A percentile compares a stretch with the other conserved stretches of the same genome.
These are phyloP conservation scores for Tremella yokohamensis DNA, from an alignment of 768 basidiomycete genomes.

Conservation along the genomic window DNA sequence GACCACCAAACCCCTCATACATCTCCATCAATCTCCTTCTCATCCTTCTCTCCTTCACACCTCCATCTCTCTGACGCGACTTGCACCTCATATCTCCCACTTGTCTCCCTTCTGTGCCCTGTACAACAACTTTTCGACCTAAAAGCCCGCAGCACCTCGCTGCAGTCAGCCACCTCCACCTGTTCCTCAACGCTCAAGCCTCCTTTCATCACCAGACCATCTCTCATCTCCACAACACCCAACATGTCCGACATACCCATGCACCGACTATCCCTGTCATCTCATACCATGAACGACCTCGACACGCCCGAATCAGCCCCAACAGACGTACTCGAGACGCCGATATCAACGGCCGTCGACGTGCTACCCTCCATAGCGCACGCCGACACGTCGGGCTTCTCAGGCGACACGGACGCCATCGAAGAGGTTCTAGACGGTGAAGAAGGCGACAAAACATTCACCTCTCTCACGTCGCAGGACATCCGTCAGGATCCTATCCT, in stretches of 20 bases:
- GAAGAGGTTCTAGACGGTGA: neutral
- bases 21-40: too few species aligned
- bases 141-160: too few species aligned
- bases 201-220: neutral
- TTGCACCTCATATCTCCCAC: too few species aligned
- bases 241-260: slow-evolving; percentile 1
- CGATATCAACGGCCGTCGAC: neutral
- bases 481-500: slow-evolving; percentile 33
- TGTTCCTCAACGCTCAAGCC: too few species aligned
- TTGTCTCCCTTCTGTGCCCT: too few species aligned
- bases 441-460: neutral
- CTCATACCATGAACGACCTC: too few species aligned
- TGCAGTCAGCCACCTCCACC: too few species aligned
- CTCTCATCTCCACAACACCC: neutral
- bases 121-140: too few species aligned
- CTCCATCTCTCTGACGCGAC: too few species aligned
- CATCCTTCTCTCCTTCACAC: too few species aligned
- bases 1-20: too few species aligned
- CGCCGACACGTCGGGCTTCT: neutral
- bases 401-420: neutral
- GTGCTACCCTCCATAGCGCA: neutral
- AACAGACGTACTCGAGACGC: neutral
- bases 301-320: too few species aligned
- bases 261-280: neutral
- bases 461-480: slow-evolving; percentile 19